A percentile compares a stretch with the other conserved stretches of the same genome.
These are phyloP conservation scores for Yamadazyma conglobata DNA, from an alignment of 1,139 yeast species.

Conservation along the genomic window DNA sequence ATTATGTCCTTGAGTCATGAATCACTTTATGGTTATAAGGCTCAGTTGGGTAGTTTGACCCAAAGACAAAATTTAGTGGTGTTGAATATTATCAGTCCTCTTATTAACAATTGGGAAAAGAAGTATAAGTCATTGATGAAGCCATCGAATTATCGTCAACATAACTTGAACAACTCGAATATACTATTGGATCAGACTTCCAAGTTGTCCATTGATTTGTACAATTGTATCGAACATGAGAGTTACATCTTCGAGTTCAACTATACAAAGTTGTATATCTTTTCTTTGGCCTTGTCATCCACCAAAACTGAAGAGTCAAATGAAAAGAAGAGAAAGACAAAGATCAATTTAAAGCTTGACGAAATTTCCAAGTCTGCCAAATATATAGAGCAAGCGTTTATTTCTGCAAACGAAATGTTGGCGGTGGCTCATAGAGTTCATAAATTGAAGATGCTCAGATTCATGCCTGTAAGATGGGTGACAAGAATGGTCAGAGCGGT, in stretches of 20 bases:
- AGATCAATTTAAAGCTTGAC: slow-evolving; percentile 50
- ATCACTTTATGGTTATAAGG: slow-evolving; percentile 67
- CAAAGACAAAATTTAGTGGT: slow-evolving; percentile 71
- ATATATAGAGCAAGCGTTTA: slow-evolving; percentile 77
- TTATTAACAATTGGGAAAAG: slow-evolving; percentile 74
- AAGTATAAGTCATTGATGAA: slow-evolving; percentile 55
- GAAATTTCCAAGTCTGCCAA: slow-evolving; percentile 73
- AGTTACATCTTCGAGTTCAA: slow-evolving; percentile 77
- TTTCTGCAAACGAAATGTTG: slow-evolving; percentile 78
- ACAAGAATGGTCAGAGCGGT: slow-evolving; percentile 87
- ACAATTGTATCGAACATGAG: slow-evolving; percentile 56
- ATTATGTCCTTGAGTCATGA: slow-evolving; percentile 83
- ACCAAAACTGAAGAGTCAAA: slow-evolving; percentile 23
- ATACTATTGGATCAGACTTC: slow-evolving; percentile 35
- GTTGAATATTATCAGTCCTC: slow-evolving; percentile 68
- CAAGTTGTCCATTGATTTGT: slow-evolving; percentile 36
- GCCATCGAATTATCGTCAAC: slow-evolving; percentile 36
- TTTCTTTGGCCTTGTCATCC: slow-evolving; percentile 73
- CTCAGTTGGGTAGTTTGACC: slow-evolving; percentile 50
- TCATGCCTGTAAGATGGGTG: slow-evolving; percentile 90
- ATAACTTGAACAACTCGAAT: slow-evolving; percentile 25
- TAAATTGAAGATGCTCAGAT: slow-evolving; percentile 57
- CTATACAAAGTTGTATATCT: slow-evolving; percentile 79
- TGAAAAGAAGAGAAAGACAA: slow-evolving; percentile 17
- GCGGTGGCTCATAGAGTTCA: slow-evolving; percentile 72